These are phyloP conservation scores for Colletotrichum endophyticum DNA, from an alignment of 2,329 filamentous ascomycete genomes.

Conservation along the genomic window DNA sequence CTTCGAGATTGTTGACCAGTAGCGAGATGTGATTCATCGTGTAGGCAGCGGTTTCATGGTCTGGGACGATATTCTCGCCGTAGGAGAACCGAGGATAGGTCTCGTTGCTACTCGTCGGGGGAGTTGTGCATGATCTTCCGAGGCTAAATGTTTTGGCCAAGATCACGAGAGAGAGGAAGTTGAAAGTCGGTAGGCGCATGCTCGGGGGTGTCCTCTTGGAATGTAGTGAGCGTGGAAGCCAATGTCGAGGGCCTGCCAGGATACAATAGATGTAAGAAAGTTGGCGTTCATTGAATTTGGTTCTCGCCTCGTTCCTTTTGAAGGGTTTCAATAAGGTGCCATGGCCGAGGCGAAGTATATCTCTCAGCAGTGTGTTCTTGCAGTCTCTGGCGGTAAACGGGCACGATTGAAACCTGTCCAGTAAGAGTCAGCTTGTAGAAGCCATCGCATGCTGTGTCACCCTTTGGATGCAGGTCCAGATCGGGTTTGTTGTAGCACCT, in stretches of 20 bases:
- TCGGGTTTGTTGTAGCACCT: accelerated
- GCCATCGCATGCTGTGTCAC: not conserved
- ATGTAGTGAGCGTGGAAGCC: accelerated
- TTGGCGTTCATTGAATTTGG: accelerated
- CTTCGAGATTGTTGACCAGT: slow-evolving; percentile 31
- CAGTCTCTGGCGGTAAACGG: not conserved
- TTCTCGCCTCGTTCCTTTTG: not conserved
- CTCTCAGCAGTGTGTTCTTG: not conserved
- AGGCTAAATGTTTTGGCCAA: not conserved
- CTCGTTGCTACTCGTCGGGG: not conserved
- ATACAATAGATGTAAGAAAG: not conserved
- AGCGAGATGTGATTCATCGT: slow-evolving; percentile 39
- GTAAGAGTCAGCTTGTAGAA: accelerated
- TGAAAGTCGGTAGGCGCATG: not conserved
- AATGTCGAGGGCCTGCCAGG: accelerated
- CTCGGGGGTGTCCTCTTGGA: accelerated
- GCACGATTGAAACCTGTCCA: not conserved
- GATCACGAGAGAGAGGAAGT: not conserved
- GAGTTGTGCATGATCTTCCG: not conserved
- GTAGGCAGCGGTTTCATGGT: slow-evolving; percentile 32
- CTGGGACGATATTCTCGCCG: not conserved
- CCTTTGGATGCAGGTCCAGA: not conserved
- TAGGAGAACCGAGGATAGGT: not conserved
- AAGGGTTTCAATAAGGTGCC: accelerated
- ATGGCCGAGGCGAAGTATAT: not conserved